Conservation (phyloP, 1,139 yeast species). For the Williopsis jadinii region DNA sequence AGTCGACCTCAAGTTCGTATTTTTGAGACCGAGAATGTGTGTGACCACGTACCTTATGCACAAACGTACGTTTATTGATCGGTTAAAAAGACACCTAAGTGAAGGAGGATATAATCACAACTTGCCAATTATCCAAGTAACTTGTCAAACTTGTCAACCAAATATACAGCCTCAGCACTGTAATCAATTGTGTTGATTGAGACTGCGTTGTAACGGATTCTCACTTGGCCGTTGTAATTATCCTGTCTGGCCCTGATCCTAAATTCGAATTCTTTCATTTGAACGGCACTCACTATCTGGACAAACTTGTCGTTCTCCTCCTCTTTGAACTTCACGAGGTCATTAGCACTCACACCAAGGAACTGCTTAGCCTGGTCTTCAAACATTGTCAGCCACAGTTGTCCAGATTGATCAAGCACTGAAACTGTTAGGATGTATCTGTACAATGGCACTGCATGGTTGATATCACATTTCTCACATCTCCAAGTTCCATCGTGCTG, state of each 20-base stretch:
- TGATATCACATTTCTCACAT: constrained; percentile 84
- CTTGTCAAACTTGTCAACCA: constrained; percentile 44
- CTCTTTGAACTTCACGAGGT: constrained; percentile 46
- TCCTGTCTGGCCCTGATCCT: constrained; percentile 81
- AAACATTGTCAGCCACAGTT: constrained; percentile 80
- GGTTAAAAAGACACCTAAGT: not conserved
- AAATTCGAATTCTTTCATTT: constrained; percentile 65
- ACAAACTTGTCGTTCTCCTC: constrained; percentile 42
- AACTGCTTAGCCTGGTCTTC: constrained; percentile 74
- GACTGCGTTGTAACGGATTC: constrained; percentile 69
- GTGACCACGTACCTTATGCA: too few species aligned
- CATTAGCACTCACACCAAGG: constrained; percentile 65
- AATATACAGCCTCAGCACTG: constrained; percentile 52
- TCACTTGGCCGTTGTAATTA: constrained; percentile 67
- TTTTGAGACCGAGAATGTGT: too few species aligned
- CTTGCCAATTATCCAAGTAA: not conserved
- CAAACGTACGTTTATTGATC: too few species aligned
- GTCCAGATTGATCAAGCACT: constrained; percentile 74
- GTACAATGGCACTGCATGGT: constrained; percentile 61
- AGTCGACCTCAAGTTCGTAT: too few species aligned
- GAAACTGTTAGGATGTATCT: constrained; percentile 72
- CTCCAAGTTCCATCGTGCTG: constrained; percentile 77
- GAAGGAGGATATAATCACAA: not conserved
- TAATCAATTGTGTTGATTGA: constrained; percentile 51
- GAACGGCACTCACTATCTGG: constrained; percentile 39